Percentiles rank a stretch among this genome's conserved stretches.
Evolutionary conservation across 2,329 filamentous ascomycete species (phyloP).

Genomic region (Monosporascus sp.): DNA sequence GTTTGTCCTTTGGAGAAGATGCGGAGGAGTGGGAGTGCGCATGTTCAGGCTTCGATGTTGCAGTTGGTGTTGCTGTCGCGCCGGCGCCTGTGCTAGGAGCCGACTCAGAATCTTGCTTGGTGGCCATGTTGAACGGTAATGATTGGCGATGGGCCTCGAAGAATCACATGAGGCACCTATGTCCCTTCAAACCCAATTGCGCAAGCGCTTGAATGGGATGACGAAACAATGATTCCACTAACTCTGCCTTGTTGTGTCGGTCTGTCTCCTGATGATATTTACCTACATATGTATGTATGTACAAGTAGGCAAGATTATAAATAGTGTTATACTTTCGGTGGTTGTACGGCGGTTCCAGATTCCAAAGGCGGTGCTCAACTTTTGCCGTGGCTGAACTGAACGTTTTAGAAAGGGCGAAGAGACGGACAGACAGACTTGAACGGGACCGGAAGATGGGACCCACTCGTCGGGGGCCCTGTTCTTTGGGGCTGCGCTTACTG

Average conservation of each 20-base stretch:
- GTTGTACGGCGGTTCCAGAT: not conserved
- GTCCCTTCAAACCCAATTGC: not conserved
- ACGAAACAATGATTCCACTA: not conserved
- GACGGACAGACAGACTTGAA: too few relatives aligned
- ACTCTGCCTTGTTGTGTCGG: not conserved
- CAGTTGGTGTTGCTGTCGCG: slow-evolving; percentile 12
- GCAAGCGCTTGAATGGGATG: not conserved
- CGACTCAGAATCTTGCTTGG: slow-evolving; percentile 23
- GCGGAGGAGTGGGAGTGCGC: slow-evolving; percentile 20
- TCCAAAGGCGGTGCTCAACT: not conserved
- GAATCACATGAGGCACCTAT: slow-evolving; percentile 12
- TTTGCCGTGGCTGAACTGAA: not conserved
- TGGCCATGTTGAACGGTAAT: slow-evolving; percentile 18
- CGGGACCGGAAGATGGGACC: too few relatives aligned
- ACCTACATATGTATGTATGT: not conserved
- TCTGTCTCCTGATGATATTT: not conserved
- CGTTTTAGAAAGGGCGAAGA: too few relatives aligned
- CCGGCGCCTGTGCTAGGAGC: slow-evolving; percentile 17
- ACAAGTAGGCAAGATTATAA: not conserved
- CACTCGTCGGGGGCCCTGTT: too few relatives aligned
- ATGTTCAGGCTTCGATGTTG: slow-evolving; percentile 22
- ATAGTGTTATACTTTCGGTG: not conserved
- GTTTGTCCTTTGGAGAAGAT: slow-evolving; percentile 25
- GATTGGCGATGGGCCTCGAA: not conserved
- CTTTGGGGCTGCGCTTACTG: too few relatives aligned